phyloP scores from a whole-genome alignment of 805 yeast species.

The Ogataea allantospora region DNA sequence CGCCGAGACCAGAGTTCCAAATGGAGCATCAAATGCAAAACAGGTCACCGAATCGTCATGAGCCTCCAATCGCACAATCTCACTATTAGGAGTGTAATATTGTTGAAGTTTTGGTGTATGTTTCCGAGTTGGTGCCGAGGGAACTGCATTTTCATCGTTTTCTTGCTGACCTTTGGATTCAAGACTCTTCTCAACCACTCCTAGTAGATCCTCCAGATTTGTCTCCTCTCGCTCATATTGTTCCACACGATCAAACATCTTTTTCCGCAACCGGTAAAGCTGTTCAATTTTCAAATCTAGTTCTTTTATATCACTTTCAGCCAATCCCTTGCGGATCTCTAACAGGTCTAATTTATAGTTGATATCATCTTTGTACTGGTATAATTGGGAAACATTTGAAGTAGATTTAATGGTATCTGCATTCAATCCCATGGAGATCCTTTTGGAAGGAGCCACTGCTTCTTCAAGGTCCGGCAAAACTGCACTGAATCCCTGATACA shows the following conservation, averaged over 20 bases:
- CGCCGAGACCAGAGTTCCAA: conserved; percentile 75
- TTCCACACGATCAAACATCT: conserved; percentile 58
- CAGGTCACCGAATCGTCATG: conserved; percentile 54
- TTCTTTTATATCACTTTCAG: conserved; percentile 63
- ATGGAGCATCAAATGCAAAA: conserved; percentile 70
- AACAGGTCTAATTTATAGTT: conserved; percentile 49
- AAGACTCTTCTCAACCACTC: conserved; percentile 43
- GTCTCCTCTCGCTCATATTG: conserved; percentile 59
- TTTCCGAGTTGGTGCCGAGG: conserved; percentile 38
- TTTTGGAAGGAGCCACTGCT: conserved; percentile 26
- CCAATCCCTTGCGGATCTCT: conserved; percentile 62
- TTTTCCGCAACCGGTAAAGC: conserved; percentile 48
- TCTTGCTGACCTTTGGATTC: conserved; percentile 24
- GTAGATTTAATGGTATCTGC: conserved; percentile 41
- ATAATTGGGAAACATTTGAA: conserved; percentile 41
- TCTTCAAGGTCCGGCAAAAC: conserved; percentile 51
- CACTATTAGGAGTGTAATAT: conserved; percentile 58
- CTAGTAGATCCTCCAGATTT: conserved; percentile 48
- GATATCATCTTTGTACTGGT: conserved; percentile 38
- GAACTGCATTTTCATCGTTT: conserved; percentile 17
- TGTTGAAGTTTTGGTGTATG: conserved; percentile 65
- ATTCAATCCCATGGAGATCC: conserved; percentile 40
- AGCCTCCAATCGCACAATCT: conserved; percentile 48
- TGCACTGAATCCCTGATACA: conserved; percentile 71
- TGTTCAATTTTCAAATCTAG: conserved; percentile 56